Percentiles rank a stretch among this genome's conserved stretches.
Evolutionary conservation across 2,329 filamentous ascomycete species (phyloP).

Genomic region (Nemania sp.): DNA sequence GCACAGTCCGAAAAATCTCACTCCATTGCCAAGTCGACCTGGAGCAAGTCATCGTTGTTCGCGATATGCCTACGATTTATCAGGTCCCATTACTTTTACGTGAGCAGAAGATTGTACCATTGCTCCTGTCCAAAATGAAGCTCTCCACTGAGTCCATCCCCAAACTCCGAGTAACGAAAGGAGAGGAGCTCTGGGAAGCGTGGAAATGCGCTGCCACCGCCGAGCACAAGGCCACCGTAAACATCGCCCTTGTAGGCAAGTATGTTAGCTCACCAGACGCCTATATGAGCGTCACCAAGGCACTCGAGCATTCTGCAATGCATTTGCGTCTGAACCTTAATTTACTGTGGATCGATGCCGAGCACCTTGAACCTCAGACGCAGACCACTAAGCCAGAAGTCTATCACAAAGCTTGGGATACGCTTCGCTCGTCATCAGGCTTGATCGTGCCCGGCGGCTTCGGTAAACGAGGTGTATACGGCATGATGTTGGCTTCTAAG

Average conservation of each 20-base stretch:
- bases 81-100: conserved; percentile 92
- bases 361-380: conserved; percentile 73
- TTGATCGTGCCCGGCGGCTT: conserved; percentile 77
- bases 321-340: conserved; percentile 77
- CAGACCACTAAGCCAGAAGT: conserved; percentile 66
- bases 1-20: conserved; percentile 84
- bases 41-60: conserved; percentile 86
- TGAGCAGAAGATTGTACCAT: conserved; percentile 72
- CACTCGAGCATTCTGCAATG: conserved; percentile 91
- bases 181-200: conserved; percentile 71
- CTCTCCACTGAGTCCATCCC: conserved; percentile 66
- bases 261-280: conserved; percentile 84
- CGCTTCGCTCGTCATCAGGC: conserved; percentile 69
- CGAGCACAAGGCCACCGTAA: conserved; percentile 69
- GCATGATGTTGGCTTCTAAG: conserved; percentile 85
- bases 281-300: conserved; percentile 81
- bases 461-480: conserved; percentile 77
- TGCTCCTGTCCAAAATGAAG: conserved; percentile 56
- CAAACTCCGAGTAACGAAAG: conserved; percentile 62
- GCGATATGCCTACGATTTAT: conserved; percentile 88
- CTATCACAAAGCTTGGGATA: conserved; percentile 86
- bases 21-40: conserved; percentile 84
- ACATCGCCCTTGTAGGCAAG: conserved; percentile 89
- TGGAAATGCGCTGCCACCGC: conserved; percentile 77
- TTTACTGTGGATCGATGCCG: conserved; percentile 81